Evolutionary conservation across 257 asterid genomes (phyloP).

Genomic region (Solanum etuberosum): DNA sequence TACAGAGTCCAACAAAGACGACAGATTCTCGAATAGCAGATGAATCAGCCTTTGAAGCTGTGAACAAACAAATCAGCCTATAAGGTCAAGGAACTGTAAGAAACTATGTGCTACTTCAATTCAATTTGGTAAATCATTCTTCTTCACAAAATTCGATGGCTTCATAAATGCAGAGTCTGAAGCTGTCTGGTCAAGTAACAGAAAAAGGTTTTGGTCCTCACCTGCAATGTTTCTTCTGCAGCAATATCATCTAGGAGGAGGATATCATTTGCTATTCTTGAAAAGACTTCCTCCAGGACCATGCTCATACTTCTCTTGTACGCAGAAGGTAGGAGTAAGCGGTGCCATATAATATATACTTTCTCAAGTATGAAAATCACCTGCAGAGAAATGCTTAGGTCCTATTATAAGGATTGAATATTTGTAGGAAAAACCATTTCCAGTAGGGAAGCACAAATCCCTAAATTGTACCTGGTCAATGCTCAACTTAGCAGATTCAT

Average conservation of each 20-base stretch:
- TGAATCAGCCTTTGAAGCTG: conserved; percentile 83
- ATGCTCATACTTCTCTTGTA: conserved; percentile 64
- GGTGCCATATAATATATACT: conserved; percentile 92
- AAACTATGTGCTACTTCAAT: not conserved
- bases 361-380: conserved; percentile 94
- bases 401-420: not conserved
- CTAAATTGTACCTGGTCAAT: conserved; percentile 62
- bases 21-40: conserved; percentile 68
- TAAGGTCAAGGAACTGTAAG: not conserved
- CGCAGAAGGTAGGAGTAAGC: conserved; percentile 58
- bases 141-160: not conserved
- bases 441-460: not conserved
- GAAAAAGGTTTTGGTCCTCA: not conserved
- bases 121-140: not conserved
- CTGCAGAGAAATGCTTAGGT: conserved; percentile 29
- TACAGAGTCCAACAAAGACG: conserved; percentile 57
- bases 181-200: not conserved
- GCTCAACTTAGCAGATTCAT: conserved; percentile 83
- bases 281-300: conserved; percentile 62
- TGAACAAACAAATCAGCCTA: not conserved
- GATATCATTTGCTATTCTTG: conserved; percentile 67
- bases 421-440: not conserved
- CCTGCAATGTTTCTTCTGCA: conserved; percentile 98
- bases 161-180: not conserved
- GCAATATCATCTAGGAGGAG: conserved; percentile 92